phyloP scores from a whole-genome alignment of 495 filamentous ascomycete genomes.

The Antarctomyces pellizariae region DNA sequence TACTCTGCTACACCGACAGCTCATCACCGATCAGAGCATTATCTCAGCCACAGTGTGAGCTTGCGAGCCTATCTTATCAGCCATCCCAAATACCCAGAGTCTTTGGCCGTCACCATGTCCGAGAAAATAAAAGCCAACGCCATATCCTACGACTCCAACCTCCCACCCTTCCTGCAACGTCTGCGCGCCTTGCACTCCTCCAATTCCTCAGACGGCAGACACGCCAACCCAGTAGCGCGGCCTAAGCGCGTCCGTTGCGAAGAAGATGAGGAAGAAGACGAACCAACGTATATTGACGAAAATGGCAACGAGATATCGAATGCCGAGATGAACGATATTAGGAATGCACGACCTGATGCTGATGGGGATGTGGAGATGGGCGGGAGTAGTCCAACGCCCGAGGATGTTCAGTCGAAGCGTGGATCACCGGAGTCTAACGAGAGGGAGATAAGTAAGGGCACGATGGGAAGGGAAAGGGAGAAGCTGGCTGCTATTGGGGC shows the following conservation, averaged over 20 bases:
- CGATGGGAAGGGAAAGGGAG: slow-evolving; percentile 8
- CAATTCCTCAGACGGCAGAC: slow-evolving; percentile 9
- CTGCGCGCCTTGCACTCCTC: slow-evolving; percentile 20
- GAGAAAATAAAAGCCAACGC: slow-evolving; percentile 29
- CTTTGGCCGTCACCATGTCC: slow-evolving; percentile 8
- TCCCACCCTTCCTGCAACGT: slow-evolving; percentile 29
- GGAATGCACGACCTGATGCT: slow-evolving; percentile 3
- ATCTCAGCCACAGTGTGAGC: not conserved
- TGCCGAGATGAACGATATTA: slow-evolving; percentile 12
- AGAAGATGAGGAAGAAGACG: slow-evolving; percentile 13
- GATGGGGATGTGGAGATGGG: slow-evolving; percentile 2
- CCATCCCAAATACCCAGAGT: not conserved
- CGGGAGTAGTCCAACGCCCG: slow-evolving; percentile 2
- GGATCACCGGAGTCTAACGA: slow-evolving; percentile 1
- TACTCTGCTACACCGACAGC: not conserved
- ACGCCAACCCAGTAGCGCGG: slow-evolving; percentile 11
- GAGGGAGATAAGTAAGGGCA: slow-evolving; percentile 3
- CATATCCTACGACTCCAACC: slow-evolving; percentile 22
- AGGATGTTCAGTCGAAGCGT: slow-evolving; percentile 1
- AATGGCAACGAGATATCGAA: slow-evolving; percentile 18
- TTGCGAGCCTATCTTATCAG: too few relatives aligned
- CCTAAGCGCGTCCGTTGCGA: slow-evolving; percentile 11
- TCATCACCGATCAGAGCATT: not conserved
- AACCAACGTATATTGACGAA: slow-evolving; percentile 17
- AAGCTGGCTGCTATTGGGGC: slow-evolving; percentile 18